Percentiles rank a stretch among this genome's conserved stretches.
Evolutionary conservation across 2,329 filamentous ascomycete genomes (phyloP).

Genomic region (Aspergillus candidus): DNA sequence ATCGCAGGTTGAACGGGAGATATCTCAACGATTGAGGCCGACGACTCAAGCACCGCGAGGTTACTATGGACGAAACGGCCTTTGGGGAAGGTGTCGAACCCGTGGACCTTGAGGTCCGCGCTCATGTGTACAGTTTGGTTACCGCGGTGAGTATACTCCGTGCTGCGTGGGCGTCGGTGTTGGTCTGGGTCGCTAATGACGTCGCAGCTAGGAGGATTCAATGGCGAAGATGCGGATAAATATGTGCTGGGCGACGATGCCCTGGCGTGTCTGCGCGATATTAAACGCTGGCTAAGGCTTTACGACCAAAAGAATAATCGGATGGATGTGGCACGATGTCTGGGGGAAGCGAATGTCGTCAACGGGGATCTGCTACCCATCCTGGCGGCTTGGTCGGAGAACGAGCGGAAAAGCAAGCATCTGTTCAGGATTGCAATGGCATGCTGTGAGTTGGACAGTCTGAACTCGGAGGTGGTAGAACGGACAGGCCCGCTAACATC

Average conservation of each 20-base stretch:
- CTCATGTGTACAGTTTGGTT: conserved; percentile 87
- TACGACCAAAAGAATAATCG: conserved; percentile 91
- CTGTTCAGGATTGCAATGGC: conserved; percentile 75
- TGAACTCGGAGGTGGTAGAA: not conserved
- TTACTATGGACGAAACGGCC: conserved; percentile 38
- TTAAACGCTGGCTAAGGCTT: conserved; percentile 91
- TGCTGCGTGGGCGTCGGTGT: conserved; percentile 1
- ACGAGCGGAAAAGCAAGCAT: conserved; percentile 64
- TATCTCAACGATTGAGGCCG: conserved; percentile 1
- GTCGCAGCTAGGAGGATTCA: conserved; percentile 72
- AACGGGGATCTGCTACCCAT: conserved; percentile 87
- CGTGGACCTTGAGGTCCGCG: conserved; percentile 87
- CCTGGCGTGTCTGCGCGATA: conserved; percentile 81
- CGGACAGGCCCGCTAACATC: conserved; percentile 11
- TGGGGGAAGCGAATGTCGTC: conserved; percentile 88
- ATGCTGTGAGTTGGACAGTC: conserved; percentile 49
- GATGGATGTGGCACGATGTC: conserved; percentile 87
- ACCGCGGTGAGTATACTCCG: conserved; percentile 64
- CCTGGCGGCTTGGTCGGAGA: conserved; percentile 72
- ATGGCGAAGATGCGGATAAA: conserved; percentile 68
- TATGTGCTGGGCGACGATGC: conserved; percentile 93
- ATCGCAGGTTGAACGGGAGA: not conserved
- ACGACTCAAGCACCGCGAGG: conserved; percentile 6
- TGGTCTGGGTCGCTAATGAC: conserved; percentile 7
- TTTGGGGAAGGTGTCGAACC: conserved; percentile 46